Evolutionary conservation across 768 basidiomycete species (phyloP), one percentile per base, ranked within the genome.

Genomic region (Russula abietina): DNA sequence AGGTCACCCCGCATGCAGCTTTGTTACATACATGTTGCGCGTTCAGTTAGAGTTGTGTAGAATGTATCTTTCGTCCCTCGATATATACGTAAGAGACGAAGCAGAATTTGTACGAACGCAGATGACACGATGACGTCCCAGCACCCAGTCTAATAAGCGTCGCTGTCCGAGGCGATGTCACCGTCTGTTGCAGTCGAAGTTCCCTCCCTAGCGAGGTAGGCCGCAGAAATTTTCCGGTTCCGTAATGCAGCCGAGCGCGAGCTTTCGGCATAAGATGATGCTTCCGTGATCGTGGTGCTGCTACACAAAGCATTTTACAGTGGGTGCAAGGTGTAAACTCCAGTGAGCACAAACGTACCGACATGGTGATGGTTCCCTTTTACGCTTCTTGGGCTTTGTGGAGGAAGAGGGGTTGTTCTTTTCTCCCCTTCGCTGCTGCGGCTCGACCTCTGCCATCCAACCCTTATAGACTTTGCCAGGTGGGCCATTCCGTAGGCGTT

Each of bases 361-460:
- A 32, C 4, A 0, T 3, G 2, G 11, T 4, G 51, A 28, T 2
- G 57, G 57, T 4, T 14, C 3, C 48, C 52, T 59, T 12, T 4
- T 38, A 16, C 38, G 26, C 57, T 30, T 63, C 36, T 41, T 54
- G 36, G 62, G 9, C 8, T 26, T 24, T n/a, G n/a, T 19, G 26
- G 36, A 12, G 11, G 36, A 17, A 8, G 26, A 14, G 17, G 50
- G 1, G 3, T 24, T 39, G 5, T 30, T 39, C 12, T n/a, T 48
- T n/a, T 39, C 57, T 28, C 55, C 49, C 26, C 24, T 38, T 33
- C 6, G 22, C 26, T 55, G 53, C 24, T 55, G 53, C 24, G 55
- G 62, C 0, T 64, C 54, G 19, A 64, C 45, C 30, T 60, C 63
- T 19, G 11, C 30, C 63, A 51, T 60, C 63, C 63, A 64, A 24